A percentile compares a stretch with the other conserved stretches of the same genome.
Evolutionary conservation across 2,329 filamentous ascomycete species (phyloP).

Genomic region (Aspergillus melleus): DNA sequence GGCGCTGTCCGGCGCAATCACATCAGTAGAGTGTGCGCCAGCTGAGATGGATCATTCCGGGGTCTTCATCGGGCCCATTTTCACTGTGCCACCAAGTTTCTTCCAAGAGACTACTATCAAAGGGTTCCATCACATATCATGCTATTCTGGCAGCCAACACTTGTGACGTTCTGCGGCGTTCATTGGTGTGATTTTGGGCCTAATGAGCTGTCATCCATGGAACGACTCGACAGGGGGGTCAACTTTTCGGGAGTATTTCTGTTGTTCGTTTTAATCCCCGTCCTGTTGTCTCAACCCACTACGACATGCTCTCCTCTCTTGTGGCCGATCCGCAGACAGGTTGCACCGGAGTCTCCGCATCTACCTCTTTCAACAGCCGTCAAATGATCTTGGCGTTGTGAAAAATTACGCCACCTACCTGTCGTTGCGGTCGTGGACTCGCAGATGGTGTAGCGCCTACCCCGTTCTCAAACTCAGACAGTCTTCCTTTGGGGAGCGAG

Average conservation of each 20-base stretch:
- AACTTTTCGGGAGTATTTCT: not conserved
- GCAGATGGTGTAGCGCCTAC: not conserved
- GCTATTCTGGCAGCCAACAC: constrained; percentile 8
- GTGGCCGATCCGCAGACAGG: not conserved
- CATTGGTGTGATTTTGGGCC: constrained; percentile 2
- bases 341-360: not conserved
- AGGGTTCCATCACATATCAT: not conserved
- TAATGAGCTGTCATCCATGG: not conserved
- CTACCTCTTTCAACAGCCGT: not conserved
- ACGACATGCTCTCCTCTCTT: not conserved
- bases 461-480: not conserved
- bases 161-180: constrained; percentile 1
- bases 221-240: not conserved
- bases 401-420: not conserved
- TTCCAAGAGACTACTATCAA: not conserved
- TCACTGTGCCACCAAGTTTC: not conserved
- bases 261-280: not conserved
- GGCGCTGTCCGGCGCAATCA: constrained; percentile 8
- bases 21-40: constrained; percentile 2
- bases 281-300: constrained; percentile 4
- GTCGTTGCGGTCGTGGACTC: not conserved
- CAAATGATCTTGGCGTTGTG: not conserved
- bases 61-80: not conserved
- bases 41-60: not conserved
- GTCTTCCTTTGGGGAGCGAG: not conserved